Percentiles rank a stretch among this genome's conserved stretches.
These are phyloP conservation scores for Senecio squalidus DNA, from an alignment of 140 eudicot species.

Conservation along the genomic window DNA sequence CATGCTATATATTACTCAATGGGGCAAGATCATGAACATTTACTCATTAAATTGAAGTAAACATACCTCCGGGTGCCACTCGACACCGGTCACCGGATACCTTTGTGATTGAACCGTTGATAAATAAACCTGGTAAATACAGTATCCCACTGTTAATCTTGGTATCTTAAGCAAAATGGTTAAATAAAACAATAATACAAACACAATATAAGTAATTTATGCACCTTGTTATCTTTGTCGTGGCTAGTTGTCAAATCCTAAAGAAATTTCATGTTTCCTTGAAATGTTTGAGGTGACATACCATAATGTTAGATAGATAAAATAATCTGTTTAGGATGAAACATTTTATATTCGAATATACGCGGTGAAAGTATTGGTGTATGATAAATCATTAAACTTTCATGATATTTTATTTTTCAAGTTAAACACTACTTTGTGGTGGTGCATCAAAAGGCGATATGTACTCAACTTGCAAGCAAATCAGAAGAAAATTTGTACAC, in stretches of 20 bases:
- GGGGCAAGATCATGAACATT: background rate
- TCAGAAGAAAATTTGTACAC: slow-evolving; percentile 61
- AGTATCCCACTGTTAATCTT: background rate
- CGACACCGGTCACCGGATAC: slow-evolving; percentile 75
- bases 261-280: slow-evolving; percentile 46
- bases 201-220: background rate
- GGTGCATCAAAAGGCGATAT: slow-evolving; percentile 84
- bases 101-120: slow-evolving; percentile 67
- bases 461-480: slow-evolving; percentile 63
- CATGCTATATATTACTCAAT: too few species aligned
- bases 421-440: slow-evolving; percentile 47
- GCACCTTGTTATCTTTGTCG: slow-evolving; percentile 59
- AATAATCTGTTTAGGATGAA: background rate
- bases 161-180: background rate
- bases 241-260: slow-evolving; percentile 58
- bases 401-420: background rate
- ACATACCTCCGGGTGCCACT: slow-evolving; percentile 97
- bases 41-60: background rate
- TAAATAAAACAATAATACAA: background rate
- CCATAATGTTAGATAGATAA: slow-evolving; percentile 48
- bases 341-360: background rate
- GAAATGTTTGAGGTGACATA: slow-evolving; percentile 63
- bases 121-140: slow-evolving; percentile 54
- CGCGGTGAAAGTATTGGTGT: background rate
- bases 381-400: background rate